Evolutionary conservation across 2,329 filamentous ascomycete genomes (phyloP).

Genomic region (Fusarium sp.): DNA sequence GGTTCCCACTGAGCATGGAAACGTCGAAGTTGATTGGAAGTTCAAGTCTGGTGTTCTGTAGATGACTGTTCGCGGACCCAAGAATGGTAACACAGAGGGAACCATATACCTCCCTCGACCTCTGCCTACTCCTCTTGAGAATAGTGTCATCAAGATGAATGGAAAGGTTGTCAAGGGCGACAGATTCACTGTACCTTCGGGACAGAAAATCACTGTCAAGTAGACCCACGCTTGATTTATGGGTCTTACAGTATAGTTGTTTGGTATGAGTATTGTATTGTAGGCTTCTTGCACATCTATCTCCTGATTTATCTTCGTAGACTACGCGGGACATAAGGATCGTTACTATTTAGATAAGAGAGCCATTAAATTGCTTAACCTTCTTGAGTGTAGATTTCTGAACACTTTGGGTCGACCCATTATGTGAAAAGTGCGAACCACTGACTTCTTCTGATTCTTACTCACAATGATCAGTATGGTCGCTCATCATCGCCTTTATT

Average conservation of each 20-base stretch:
- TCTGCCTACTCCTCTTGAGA: neutral
- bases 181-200: accelerated
- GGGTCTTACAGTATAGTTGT: accelerated
- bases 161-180: neutral
- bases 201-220: neutral
- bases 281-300: accelerated
- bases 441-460: too few relatives aligned
- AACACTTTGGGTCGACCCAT: too few relatives aligned
- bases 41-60: neutral
- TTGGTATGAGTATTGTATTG: neutral
- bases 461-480: too few relatives aligned
- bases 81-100: accelerated
- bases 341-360: too few relatives aligned
- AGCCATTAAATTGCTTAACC: too few relatives aligned
- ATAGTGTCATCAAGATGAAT: neutral
- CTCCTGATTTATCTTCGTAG: neutral
- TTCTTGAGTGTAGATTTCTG: too few relatives aligned
- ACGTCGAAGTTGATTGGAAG: neutral
- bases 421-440: too few relatives aligned
- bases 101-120: neutral
- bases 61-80: neutral
- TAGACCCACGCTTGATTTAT: accelerated
- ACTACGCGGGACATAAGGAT: too few relatives aligned
- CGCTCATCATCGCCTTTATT: too few relatives aligned
- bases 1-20: neutral